Conservation (phyloP, 2,329 filamentous ascomycete genomes). For the Emydomyces testavorans region DNA sequence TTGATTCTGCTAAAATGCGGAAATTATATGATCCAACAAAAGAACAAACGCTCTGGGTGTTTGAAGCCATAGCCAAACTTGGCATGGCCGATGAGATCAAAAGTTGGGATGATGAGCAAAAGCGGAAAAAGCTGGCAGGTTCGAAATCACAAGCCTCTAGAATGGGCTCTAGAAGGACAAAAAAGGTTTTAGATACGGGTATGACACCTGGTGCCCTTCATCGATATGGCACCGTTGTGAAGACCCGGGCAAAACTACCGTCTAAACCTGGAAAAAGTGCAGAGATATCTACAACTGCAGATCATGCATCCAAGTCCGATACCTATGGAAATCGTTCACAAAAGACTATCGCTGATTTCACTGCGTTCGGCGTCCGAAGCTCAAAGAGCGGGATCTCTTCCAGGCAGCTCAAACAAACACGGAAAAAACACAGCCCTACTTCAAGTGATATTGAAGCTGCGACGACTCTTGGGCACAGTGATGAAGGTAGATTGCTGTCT, state of each 20-base stretch:
- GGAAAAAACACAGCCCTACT: neutral
- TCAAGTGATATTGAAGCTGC: conserved; percentile 13
- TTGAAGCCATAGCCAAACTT: conserved; percentile 51
- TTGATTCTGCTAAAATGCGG: conserved; percentile 20
- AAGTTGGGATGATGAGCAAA: conserved; percentile 47
- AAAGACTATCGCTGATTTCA: conserved; percentile 7
- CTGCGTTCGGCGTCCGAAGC: conserved; percentile 7
- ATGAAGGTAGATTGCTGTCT: conserved; percentile 13
- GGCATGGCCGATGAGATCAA: conserved; percentile 55
- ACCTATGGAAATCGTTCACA: conserved; percentile 13
- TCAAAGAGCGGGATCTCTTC: neutral
- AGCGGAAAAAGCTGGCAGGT: conserved; percentile 24
- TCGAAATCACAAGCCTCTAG: conserved; percentile 22
- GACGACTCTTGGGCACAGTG: conserved; percentile 5
- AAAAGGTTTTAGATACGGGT: conserved; percentile 26
- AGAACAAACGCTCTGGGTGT: conserved; percentile 56
- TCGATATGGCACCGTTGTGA: conserved; percentile 32
- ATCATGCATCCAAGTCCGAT: conserved; percentile 15
- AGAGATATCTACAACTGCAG: conserved; percentile 19
- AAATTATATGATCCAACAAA: conserved; percentile 51
- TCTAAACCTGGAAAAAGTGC: neutral
- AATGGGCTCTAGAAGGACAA: conserved; percentile 27
- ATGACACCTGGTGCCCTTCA: conserved; percentile 34
- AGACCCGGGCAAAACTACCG: neutral
- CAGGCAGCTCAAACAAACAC: neutral